Percentiles rank a stretch among this genome's conserved stretches.
Evolutionary conservation across 257 asterid genomes (phyloP).

Genomic region (Coffea eugenioides): DNA sequence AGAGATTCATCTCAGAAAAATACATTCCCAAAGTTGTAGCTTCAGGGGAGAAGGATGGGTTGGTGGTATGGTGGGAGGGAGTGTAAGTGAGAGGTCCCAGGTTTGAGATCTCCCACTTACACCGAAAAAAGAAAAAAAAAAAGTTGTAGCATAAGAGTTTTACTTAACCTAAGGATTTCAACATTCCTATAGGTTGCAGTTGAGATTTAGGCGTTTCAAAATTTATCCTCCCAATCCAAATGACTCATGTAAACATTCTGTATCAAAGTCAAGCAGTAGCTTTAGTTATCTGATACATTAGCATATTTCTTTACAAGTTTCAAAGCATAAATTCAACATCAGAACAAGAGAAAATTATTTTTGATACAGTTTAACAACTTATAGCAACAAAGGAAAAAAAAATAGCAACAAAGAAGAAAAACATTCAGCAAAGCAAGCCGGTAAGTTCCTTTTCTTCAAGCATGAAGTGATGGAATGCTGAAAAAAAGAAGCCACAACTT

Average conservation of each 20-base stretch:
- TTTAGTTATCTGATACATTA: not conserved
- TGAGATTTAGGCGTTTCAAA: not conserved
- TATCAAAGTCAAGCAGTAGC: not conserved
- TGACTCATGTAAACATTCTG: not conserved
- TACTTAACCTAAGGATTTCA: too few species aligned
- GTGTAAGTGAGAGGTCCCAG: too few species aligned
- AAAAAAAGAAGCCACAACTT: not conserved
- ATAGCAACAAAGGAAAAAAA: too few species aligned
- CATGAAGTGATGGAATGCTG: not conserved
- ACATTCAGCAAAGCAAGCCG: not conserved
- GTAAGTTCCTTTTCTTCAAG: not conserved
- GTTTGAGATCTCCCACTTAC: too few species aligned
- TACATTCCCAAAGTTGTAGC: not conserved
- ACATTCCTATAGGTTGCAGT: not conserved
- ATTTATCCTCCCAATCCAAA: not conserved
- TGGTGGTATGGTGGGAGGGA: too few species aligned
- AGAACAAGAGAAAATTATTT: not conserved
- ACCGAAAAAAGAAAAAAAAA: too few species aligned
- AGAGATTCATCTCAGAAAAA: not conserved
- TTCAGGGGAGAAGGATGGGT: too few species aligned
- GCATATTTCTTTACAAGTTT: not conserved
- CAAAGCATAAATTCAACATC: not conserved
- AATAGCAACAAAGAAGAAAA: too few species aligned
- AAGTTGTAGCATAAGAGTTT: not conserved
- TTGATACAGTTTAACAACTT: too few species aligned